These are phyloP conservation scores for Santalum album DNA, from an alignment of 164 flowering plant genomes.

Conservation along the genomic window DNA sequence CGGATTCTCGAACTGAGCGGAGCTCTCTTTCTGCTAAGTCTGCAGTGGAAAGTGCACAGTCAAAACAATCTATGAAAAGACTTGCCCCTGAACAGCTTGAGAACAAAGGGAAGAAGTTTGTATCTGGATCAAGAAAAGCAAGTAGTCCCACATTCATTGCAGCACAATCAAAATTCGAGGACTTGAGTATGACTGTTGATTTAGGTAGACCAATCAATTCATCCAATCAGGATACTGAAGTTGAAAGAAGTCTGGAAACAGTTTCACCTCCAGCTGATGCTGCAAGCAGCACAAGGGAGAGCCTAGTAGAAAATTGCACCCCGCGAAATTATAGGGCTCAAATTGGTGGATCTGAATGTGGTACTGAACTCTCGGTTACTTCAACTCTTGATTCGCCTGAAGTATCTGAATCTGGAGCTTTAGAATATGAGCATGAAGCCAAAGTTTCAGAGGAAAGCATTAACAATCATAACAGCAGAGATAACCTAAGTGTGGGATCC, in stretches of 20 bases:
- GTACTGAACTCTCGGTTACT: conserved; percentile 72
- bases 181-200: conserved; percentile 38
- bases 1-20: conserved; percentile 10
- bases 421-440: conserved; percentile 23
- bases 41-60: conserved; percentile 31
- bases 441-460: conserved; percentile 17
- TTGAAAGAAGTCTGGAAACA: conserved; percentile 27
- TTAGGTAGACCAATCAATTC: conserved; percentile 28
- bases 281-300: conserved; percentile 23
- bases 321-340: conserved; percentile 25
- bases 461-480: conserved; percentile 8
- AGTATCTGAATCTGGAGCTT: conserved; percentile 33
- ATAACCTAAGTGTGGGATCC: conserved; percentile 13
- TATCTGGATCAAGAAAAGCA: conserved; percentile 46
- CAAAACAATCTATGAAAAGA: conserved; percentile 33
- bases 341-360: conserved; percentile 69
- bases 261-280: conserved; percentile 27
- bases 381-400: conserved; percentile 85
- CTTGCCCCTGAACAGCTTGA: conserved; percentile 45
- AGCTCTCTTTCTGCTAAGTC: conserved; percentile 17
- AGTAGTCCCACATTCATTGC: conserved; percentile 64
- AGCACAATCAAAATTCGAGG: conserved; percentile 82
- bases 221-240: conserved; percentile 24
- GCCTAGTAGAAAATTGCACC: conserved; percentile 23
- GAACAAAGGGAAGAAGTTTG: conserved; percentile 40